These are phyloP conservation scores for Paulownia fortunei DNA, from an alignment of 257 asterid species.

Conservation along the genomic window DNA sequence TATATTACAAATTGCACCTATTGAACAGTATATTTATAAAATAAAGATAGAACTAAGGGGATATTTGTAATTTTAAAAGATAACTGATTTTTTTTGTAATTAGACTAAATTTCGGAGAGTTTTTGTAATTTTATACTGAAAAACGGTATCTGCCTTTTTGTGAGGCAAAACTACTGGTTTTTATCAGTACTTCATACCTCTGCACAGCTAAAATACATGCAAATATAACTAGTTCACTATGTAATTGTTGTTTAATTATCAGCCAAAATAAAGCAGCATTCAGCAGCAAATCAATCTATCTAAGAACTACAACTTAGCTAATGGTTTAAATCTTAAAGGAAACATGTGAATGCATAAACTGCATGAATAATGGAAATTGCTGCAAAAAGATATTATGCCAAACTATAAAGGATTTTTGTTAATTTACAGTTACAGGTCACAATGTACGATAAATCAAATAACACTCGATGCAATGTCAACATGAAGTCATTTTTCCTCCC, in stretches of 20 bases:
- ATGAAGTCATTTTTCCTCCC: background rate
- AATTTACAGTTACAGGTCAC: conserved; percentile 30
- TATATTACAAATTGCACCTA: too few relatives aligned
- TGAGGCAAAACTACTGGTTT: too few relatives aligned
- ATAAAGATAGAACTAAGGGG: too few relatives aligned
- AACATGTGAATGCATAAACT: too few relatives aligned
- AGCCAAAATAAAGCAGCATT: background rate
- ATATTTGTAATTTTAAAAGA: too few relatives aligned
- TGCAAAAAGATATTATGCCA: background rate
- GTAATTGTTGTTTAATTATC: background rate
- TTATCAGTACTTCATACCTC: too few relatives aligned
- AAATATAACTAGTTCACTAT: background rate
- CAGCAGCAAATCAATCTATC: background rate
- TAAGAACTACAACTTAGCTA: background rate
- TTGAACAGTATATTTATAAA: too few relatives aligned
- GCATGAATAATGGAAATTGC: background rate
- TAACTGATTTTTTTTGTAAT: too few relatives aligned
- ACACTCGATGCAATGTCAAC: background rate
- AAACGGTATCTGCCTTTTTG: too few relatives aligned
- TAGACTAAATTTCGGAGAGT: too few relatives aligned
- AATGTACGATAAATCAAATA: conserved; percentile 8
- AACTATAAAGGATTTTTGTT: background rate
- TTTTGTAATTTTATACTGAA: too few relatives aligned
- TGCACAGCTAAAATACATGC: background rate
- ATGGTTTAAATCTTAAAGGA: too few relatives aligned